Conservation (phyloP, 1,284 basidiomycete genomes). For the Malassezia brasiliensis region DNA sequence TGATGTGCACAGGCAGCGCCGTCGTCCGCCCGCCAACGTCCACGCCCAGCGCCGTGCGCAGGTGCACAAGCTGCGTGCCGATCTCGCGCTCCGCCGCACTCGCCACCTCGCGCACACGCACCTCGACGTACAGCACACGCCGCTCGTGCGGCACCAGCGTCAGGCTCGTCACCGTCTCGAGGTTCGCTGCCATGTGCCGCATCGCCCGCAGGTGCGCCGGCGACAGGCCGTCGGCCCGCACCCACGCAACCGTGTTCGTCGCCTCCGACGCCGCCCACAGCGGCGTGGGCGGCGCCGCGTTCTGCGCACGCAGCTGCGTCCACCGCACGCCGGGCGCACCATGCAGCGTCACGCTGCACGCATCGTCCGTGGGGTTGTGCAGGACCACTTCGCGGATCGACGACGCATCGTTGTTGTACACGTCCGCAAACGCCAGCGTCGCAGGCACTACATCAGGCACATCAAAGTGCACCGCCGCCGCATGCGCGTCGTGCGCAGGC, state of each 20-base stretch:
- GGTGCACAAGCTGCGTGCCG: background rate
- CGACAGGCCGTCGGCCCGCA: constrained; percentile 29
- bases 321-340: constrained; percentile 2
- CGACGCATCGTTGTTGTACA: constrained; percentile 25
- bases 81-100: background rate
- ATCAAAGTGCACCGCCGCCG: background rate
- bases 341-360: background rate
- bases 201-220: constrained; percentile 34
- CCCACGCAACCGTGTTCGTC: constrained; percentile 38
- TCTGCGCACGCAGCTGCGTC: constrained; percentile 8
- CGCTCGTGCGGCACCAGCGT: constrained; percentile 27
- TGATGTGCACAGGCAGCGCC: constrained; percentile 9
- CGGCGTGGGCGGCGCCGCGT: background rate
- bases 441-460: background rate
- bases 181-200: constrained; percentile 38
- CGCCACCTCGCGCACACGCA: constrained; percentile 20
- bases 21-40: constrained; percentile 3
- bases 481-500: background rate
- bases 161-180: constrained; percentile 32
- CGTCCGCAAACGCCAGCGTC: constrained; percentile 10
- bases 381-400: constrained; percentile 18
- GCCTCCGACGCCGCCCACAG: constrained; percentile 24
- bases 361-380: constrained; percentile 6
- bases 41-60: background rate
- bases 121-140: constrained; percentile 31